Conservation (phyloP, 1,284 basidiomycete genomes). For the Kalmanozyma brasiliensis region DNA sequence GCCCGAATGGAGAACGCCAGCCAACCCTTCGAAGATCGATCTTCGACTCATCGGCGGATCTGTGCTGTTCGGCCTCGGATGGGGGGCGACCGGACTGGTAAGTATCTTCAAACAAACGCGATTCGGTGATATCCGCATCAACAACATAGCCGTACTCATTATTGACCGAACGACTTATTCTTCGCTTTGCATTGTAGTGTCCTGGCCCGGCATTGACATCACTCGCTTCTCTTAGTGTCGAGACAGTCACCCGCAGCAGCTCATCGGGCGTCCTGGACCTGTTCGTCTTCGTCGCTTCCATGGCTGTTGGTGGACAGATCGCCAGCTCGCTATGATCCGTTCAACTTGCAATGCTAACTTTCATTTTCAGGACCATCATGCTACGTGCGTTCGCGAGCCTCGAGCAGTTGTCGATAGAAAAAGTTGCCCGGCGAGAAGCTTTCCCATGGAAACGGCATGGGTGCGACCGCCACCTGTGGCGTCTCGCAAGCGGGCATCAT, state of each 20-base stretch:
- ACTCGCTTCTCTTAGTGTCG: slow-evolving; percentile 12
- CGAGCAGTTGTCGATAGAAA: slow-evolving; percentile 1
- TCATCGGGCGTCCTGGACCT: slow-evolving; percentile 8
- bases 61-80: slow-evolving; percentile 63
- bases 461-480: not conserved
- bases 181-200: slow-evolving; percentile 22
- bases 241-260: slow-evolving; percentile 9
- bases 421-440: slow-evolving; percentile 2
- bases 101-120: slow-evolving; percentile 4
- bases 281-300: slow-evolving; percentile 25
- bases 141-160: too few relatives aligned
- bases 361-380: not conserved
- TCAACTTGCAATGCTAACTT: not conserved
- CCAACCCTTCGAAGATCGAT: slow-evolving; percentile 49
- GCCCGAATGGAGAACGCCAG: slow-evolving; percentile 56
- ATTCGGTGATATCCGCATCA: too few relatives aligned
- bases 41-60: slow-evolving; percentile 51
- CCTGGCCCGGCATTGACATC: slow-evolving; percentile 50
- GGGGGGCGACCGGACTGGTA: slow-evolving; percentile 59
- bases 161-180: not conserved
- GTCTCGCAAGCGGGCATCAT: not conserved
- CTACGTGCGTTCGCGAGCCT: not conserved
- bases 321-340: slow-evolving; percentile 17
- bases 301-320: slow-evolving; percentile 44
- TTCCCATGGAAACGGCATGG: slow-evolving; percentile 1